These are phyloP conservation scores for Candida tropicalis DNA, from an alignment of 1,139 yeast species.

Conservation along the genomic window DNA sequence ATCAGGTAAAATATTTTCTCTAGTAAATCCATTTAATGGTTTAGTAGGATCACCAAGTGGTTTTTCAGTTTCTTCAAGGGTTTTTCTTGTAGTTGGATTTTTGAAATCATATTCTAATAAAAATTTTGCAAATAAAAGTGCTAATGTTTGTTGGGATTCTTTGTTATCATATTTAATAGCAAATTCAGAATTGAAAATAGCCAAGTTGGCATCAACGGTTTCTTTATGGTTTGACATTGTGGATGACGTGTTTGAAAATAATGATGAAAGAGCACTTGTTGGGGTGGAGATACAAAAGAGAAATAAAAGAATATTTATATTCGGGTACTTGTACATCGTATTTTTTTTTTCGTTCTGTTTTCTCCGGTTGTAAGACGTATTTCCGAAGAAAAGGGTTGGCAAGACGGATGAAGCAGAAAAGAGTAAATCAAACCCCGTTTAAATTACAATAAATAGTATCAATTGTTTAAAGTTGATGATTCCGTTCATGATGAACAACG, in stretches of 20 bases:
- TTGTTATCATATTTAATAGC: conserved; percentile 27
- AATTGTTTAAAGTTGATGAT: too few relatives aligned
- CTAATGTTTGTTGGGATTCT: conserved; percentile 21
- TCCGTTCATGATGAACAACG: too few relatives aligned
- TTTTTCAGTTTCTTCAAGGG: conserved; percentile 17
- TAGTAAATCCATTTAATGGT: conserved; percentile 18
- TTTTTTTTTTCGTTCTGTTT: too few relatives aligned
- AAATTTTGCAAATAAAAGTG: conserved; percentile 24
- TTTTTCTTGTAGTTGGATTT: conserved; percentile 15
- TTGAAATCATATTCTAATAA: conserved; percentile 24
- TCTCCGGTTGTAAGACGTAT: too few relatives aligned
- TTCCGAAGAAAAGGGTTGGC: too few relatives aligned
- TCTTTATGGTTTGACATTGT: conserved; percentile 19
- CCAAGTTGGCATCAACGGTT: conserved; percentile 29
- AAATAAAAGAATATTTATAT: neutral
- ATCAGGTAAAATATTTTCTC: conserved; percentile 18
- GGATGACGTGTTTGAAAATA: neutral
- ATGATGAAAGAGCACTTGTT: neutral
- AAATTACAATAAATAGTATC: too few relatives aligned
- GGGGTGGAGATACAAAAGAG: neutral
- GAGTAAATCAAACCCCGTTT: too few relatives aligned
- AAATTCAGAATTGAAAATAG: conserved; percentile 22
- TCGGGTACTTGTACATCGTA: too few relatives aligned
- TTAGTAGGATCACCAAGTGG: conserved; percentile 22
- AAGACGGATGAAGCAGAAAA: too few relatives aligned